Percentiles rank a stretch among this genome's conserved stretches.
phyloP scores from a whole-genome alignment of 2,329 filamentous ascomycete genomes.

The Coniochaeta sp. region DNA sequence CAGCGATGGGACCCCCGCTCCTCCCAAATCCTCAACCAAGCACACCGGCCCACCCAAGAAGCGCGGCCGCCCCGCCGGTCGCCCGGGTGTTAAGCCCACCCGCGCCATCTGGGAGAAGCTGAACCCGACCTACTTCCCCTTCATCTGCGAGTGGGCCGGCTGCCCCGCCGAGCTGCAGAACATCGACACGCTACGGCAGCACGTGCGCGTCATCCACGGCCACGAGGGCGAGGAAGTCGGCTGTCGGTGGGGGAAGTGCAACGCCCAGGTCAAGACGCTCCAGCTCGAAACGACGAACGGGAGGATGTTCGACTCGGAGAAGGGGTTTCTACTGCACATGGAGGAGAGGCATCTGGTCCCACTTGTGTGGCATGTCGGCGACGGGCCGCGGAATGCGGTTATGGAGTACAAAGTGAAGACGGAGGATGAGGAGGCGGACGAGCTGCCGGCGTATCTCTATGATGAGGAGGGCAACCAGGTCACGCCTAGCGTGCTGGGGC shows the following conservation, averaged over 20 bases:
- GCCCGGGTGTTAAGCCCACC: not conserved
- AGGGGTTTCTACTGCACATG: slow-evolving; percentile 34
- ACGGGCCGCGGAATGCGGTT: slow-evolving; percentile 43
- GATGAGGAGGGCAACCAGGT: slow-evolving; percentile 47
- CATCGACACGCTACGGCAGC: slow-evolving; percentile 48
- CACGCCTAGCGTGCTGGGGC: slow-evolving; percentile 48
- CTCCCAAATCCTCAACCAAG: slow-evolving; percentile 14
- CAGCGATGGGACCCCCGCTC: slow-evolving; percentile 5
- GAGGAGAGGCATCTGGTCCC: slow-evolving; percentile 46
- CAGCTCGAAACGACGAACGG: slow-evolving; percentile 6
- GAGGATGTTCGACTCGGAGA: slow-evolving; percentile 7
- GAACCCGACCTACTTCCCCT: slow-evolving; percentile 40
- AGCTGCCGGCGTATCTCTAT: slow-evolving; percentile 42
- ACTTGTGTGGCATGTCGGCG: slow-evolving; percentile 51
- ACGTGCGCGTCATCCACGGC: slow-evolving; percentile 46
- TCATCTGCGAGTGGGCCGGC: slow-evolving; percentile 51
- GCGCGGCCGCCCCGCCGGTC: slow-evolving; percentile 26
- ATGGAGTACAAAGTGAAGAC: slow-evolving; percentile 10
- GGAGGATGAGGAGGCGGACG: slow-evolving; percentile 5
- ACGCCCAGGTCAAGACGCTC: slow-evolving; percentile 8
- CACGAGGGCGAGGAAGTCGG: slow-evolving; percentile 10
- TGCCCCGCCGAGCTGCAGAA: slow-evolving; percentile 58
- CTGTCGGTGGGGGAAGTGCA: slow-evolving; percentile 36
- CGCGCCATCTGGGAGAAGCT: slow-evolving; percentile 32
- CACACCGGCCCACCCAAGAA: slow-evolving; percentile 34